Evolutionary conservation across 2,329 filamentous ascomycete genomes (phyloP).

Genomic region (Monosporascus sp.): DNA sequence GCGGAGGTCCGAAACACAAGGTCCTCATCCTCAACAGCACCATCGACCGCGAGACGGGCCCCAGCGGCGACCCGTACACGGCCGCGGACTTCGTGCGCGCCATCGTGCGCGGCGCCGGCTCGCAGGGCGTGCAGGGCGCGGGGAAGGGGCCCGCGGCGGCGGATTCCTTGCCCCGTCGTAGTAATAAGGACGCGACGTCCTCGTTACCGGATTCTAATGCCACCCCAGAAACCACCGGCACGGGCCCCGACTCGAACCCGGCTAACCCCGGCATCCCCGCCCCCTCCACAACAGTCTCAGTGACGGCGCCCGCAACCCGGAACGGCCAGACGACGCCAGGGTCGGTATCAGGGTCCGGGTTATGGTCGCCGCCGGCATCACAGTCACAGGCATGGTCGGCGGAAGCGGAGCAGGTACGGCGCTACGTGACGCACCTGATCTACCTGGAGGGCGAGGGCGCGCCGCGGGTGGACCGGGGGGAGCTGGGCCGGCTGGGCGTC

Average conservation of each 20-base stretch:
- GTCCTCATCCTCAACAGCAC: constrained; percentile 82
- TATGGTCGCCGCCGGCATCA: background rate
- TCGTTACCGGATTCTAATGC: too few relatives aligned
- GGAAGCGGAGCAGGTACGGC: constrained; percentile 39
- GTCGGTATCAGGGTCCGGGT: too few relatives aligned
- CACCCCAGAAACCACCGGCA: too few relatives aligned
- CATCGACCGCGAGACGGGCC: constrained; percentile 81
- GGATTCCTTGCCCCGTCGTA: too few relatives aligned
- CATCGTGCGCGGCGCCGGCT: constrained; percentile 63
- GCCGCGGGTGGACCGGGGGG: constrained; percentile 63
- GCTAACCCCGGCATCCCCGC: too few relatives aligned
- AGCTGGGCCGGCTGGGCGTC: constrained; percentile 63
- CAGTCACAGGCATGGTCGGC: constrained; percentile 15
- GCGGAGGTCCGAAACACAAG: constrained; percentile 51
- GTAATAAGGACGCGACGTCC: too few relatives aligned
- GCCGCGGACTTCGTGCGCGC: constrained; percentile 79
- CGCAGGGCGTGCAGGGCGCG: constrained; percentile 46
- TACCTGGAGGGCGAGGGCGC: constrained; percentile 68
- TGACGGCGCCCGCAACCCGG: too few relatives aligned
- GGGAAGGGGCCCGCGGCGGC: too few relatives aligned
- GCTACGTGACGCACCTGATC: constrained; percentile 79
- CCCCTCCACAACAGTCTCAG: too few relatives aligned
- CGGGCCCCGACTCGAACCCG: too few relatives aligned
- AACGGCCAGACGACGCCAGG: too few relatives aligned
- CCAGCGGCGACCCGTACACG: constrained; percentile 56